These are phyloP conservation scores for Bryoglossum gracile DNA, from an alignment of 495 filamentous ascomycete species.

Conservation along the genomic window DNA sequence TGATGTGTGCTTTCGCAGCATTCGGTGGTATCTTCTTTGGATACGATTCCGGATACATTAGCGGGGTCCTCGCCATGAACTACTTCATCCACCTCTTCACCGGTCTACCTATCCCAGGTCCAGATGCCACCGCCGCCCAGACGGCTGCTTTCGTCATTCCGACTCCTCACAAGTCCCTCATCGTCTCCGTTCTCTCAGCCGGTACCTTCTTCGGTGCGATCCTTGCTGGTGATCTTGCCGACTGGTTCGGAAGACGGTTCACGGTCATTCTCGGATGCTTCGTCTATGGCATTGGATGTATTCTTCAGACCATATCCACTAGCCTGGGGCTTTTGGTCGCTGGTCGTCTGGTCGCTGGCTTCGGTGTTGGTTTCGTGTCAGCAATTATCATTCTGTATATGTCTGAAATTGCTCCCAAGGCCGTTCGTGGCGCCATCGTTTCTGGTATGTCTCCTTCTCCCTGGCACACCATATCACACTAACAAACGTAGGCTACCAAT, in stretches of 20 bases:
- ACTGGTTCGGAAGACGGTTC: conserved; percentile 62
- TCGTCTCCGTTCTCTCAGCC: conserved; percentile 78
- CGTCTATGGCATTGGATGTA: conserved; percentile 70
- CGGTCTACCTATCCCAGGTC: conserved; percentile 2
- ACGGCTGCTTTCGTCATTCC: conserved; percentile 2
- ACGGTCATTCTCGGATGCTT: conserved; percentile 56
- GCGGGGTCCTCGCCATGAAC: conserved; percentile 39
- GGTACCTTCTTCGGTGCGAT: conserved; percentile 85
- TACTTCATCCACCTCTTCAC: conserved; percentile 40
- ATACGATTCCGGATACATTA: conserved; percentile 38
- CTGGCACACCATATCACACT: not conserved
- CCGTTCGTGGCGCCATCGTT: conserved; percentile 77
- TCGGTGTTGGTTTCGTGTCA: conserved; percentile 74
- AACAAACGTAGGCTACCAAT: conserved; percentile 59
- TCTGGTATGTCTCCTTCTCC: not conserved
- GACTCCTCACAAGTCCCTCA: conserved; percentile 43
- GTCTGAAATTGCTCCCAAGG: conserved; percentile 61
- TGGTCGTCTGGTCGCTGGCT: conserved; percentile 71
- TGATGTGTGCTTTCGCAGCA: conserved; percentile 61
- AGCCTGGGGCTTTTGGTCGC: conserved; percentile 65
- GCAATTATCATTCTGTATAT: conserved; percentile 53
- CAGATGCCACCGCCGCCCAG: not conserved
- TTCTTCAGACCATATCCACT: conserved; percentile 60
- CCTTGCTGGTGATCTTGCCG: conserved; percentile 61
- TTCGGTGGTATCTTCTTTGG: conserved; percentile 83